Base-by-base conservation (phyloP, 495 filamentous ascomycete genomes). In the Neurospora tetraspora region DNA sequence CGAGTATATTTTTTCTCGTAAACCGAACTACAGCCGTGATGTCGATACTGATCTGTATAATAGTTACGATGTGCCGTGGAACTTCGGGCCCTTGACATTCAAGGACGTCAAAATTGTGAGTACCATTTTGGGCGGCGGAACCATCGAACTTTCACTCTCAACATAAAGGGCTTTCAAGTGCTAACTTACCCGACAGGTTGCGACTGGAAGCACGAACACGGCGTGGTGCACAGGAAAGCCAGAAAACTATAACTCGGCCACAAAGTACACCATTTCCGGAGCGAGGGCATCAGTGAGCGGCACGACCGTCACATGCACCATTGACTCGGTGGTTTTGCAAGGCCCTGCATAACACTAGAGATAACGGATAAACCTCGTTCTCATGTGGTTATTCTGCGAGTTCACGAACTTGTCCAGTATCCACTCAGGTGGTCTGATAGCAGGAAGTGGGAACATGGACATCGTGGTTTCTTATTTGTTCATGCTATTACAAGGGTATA, bases 71-170 rank as follows among this genome's bases (percentile, higher is more conserved):
- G 78, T 81, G 11, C 70, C 69, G 23, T 85, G 81, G 79, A 74
- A 80, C 69, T 84, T 83, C 72, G 81, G 81, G 6, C 75, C 76
- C 37, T 74, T 83, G 42, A 73, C 77, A 11, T 83, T 80, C 73
- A 80, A 79, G 23, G 81, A 83, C 69, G 72, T 84, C 23, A 81
- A 79, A 8, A 85, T 84, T 71, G 81, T 83, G 70, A 73, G 80
- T 77, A 4, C 5, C 18, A 23, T 69, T 6, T 5, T 39, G 38
- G 47, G 31, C 12, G 5, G 14, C 39, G 20, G 27, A 1, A 10
- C n/a, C 40, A 1, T 31, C 20, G 39, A 38, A 38, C n/a, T 20
- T 39, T 12, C 18, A 20, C 12, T 11, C 38, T 70, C 73, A 43
- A 76, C 69, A 18, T 69, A n/a, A 23, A 59, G 59, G 65, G 23